Percentiles rank a stretch among this genome's conserved stretches.
These are phyloP conservation scores for Pseudonitzschia pungens DNA, from an alignment of 108 stramenopile species.

Conservation along the genomic window DNA sequence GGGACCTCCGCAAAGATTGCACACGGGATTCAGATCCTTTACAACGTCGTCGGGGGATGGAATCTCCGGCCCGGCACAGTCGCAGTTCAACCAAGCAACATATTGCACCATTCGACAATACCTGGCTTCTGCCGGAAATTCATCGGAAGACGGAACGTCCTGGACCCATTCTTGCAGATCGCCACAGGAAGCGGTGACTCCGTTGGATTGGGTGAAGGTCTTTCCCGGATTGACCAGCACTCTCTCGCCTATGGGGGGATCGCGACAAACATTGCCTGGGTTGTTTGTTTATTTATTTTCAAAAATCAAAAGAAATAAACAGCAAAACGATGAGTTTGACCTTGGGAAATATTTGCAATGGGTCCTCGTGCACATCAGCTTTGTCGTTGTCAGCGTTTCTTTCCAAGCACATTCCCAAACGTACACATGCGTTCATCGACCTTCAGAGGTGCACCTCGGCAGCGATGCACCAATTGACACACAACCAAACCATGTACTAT, in stretches of 20 bases:
- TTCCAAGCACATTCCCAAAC: neutral
- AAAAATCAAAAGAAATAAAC: too few species aligned
- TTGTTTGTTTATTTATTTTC: too few species aligned
- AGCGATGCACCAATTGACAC: neutral
- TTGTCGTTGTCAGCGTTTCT: too few species aligned
- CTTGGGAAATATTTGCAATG: neutral
- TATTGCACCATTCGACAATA: neutral
- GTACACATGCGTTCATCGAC: neutral
- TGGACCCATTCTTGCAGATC: conserved; percentile 15
- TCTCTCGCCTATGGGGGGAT: conserved; percentile 2
- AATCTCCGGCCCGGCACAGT: conserved; percentile 10
- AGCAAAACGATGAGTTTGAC: too few species aligned
- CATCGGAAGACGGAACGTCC: conserved; percentile 6
- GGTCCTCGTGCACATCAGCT: too few species aligned
- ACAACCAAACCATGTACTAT: neutral
- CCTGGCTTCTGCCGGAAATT: neutral
- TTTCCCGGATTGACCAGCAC: neutral
- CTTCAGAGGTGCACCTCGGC: neutral
- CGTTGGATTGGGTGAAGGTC: neutral
- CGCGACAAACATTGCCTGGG: conserved; percentile 8
- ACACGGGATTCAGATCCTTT: conserved; percentile 6
- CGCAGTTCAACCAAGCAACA: conserved; percentile 1
- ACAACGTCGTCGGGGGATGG: conserved; percentile 5
- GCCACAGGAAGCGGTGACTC: neutral
- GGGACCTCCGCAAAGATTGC: conserved; percentile 7